These are phyloP conservation scores for Saccharomycopsis microspora DNA, from an alignment of 805 yeast genomes.

Conservation along the genomic window DNA sequence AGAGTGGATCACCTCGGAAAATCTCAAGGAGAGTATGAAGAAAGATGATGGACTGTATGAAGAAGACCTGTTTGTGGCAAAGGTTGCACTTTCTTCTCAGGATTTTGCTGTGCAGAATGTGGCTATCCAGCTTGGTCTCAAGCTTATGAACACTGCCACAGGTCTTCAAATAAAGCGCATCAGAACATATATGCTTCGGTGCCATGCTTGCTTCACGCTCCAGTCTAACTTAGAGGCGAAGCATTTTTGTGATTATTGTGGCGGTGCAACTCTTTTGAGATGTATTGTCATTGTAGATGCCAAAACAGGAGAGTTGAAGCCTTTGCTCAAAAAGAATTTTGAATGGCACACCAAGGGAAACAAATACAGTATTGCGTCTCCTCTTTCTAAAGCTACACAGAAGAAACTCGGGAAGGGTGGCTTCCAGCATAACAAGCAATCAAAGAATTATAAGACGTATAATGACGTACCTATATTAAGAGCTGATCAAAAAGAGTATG, in stretches of 20 bases:
- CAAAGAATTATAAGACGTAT: slow-evolving; percentile 32
- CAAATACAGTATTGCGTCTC: slow-evolving; percentile 73
- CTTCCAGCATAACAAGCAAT: slow-evolving; percentile 58
- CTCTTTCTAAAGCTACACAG: slow-evolving; percentile 65
- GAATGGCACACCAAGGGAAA: slow-evolving; percentile 92
- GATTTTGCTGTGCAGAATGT: slow-evolving; percentile 98
- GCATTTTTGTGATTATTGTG: slow-evolving; percentile 93
- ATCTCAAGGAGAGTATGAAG: slow-evolving; percentile 55
- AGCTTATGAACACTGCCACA: slow-evolving; percentile 71
- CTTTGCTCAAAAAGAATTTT: slow-evolving; percentile 83
- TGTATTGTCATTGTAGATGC: slow-evolving; percentile 83
- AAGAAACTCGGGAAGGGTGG: slow-evolving; percentile 73
- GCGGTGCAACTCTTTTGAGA: slow-evolving; percentile 81
- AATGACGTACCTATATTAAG: slow-evolving; percentile 47
- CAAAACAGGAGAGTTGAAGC: slow-evolving; percentile 68
- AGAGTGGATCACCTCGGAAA: slow-evolving; percentile 93
- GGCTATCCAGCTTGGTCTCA: slow-evolving; percentile 79
- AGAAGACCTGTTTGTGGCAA: slow-evolving; percentile 30
- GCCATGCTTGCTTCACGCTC: slow-evolving; percentile 92
- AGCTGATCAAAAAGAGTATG: slow-evolving; percentile 93
- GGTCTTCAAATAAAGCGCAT: slow-evolving; percentile 81
- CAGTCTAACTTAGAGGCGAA: slow-evolving; percentile 52
- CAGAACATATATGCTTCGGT: slow-evolving; percentile 86
- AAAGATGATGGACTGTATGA: slow-evolving; percentile 35
- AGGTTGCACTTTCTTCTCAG: slow-evolving; percentile 83